Base-by-base conservation (phyloP, 306 rosid genomes). In the Urtica urens region DNA sequence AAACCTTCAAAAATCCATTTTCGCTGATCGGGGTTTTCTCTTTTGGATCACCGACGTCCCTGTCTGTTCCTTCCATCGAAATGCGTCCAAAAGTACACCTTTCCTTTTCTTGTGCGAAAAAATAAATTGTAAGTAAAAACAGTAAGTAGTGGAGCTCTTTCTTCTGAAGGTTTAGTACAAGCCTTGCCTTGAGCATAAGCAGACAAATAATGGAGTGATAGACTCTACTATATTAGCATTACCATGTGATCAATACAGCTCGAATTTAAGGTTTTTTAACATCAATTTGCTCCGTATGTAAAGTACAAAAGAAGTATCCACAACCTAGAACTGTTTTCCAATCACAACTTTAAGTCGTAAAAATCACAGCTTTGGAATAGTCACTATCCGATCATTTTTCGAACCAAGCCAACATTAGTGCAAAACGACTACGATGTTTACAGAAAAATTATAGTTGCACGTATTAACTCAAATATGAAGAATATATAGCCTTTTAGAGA, bases 1-100 rank as follows among this genome's bases (percentile, higher is more conserved):
- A 24, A 27, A 54, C 77, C 27, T 72, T 66, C 70, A 79, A 39
- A 67, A 90, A 84, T 16, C 95, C 97, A 66, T 90, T 90, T 16
- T 74, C 92, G 43, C 71, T 70, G 6, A 44, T 51, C 21, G 68
- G 63, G 23, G 66, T 75, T 63, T 67, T 70, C 59, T 74, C 80
- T 66, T 64, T 71, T 59, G 71, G 84, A 62, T 58, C 68, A 51
- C 63, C 68, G 26, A 47, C 77, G 48, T 46, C 84, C 49, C 75
- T 77, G 40, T 81, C 87, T 13, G 68, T 57, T 78, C 80, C 70
- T 13, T 78, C 92, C 97, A 90, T 90, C 45, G 14, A 47, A 18
- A 60, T 51, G 37, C 23, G 20, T 16, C 58, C 21, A 51, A 46
- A 55, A 53, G 40, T 59, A 44, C 62, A 60, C 33, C 5, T 58